phyloP scores from a whole-genome alignment of 345 rosid genomes.

The Chamaenerion angustifolium region DNA sequence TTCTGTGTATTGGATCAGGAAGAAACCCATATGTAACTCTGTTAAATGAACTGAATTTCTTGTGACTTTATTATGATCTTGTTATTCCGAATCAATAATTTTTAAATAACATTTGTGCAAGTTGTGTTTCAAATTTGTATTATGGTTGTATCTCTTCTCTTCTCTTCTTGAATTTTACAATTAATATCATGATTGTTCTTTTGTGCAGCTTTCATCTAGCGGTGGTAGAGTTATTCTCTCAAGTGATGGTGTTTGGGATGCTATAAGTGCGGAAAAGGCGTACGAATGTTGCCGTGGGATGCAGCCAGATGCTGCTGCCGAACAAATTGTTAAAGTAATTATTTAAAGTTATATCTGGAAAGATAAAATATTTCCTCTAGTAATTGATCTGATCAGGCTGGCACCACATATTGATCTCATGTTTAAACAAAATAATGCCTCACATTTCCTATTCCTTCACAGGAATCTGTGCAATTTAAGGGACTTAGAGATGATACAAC shows the following conservation, averaged over 20 bases:
- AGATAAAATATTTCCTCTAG: too few relatives aligned
- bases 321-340: constrained; percentile 75
- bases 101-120: too few relatives aligned
- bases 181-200: too few relatives aligned
- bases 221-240: constrained; percentile 90
- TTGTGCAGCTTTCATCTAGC: constrained; percentile 61
- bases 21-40: too few relatives aligned
- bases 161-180: too few relatives aligned
- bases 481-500: constrained; percentile 99
- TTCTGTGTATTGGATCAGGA: too few relatives aligned
- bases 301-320: constrained; percentile 85
- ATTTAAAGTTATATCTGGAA: background rate
- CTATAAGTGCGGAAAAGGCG: constrained; percentile 60
- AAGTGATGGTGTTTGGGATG: constrained; percentile 99
- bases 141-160: too few relatives aligned
- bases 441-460: constrained; percentile 11
- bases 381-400: background rate
- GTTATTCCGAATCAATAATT: too few relatives aligned
- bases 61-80: too few relatives aligned
- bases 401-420: background rate
- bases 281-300: constrained; percentile 87
- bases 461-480: constrained; percentile 77
- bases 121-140: too few relatives aligned
- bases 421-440: background rate
- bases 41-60: too few relatives aligned